Evolutionary conservation across 108 stramenopile genomes (phyloP).

Genomic region (Discostella pseudostelligera): DNA sequence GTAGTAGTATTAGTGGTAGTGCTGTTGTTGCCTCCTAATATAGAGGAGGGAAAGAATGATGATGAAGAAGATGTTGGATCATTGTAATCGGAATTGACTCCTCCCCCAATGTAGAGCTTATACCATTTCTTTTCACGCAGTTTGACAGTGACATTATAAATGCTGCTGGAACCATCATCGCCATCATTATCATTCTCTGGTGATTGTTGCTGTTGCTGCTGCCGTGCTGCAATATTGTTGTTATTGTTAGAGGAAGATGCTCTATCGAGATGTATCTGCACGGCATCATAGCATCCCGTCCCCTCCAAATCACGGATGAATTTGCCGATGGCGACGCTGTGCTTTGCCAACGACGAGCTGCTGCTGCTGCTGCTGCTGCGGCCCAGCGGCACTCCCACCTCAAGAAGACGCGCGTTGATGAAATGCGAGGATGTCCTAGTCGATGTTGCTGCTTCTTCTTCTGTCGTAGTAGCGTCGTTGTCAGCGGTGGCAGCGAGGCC

Average conservation of each 20-base stretch:
- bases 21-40: slow-evolving; percentile 18
- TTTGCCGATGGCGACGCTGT: slow-evolving; percentile 23
- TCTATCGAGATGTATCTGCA: slow-evolving; percentile 56
- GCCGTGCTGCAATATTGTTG: background rate
- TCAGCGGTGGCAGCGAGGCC: background rate
- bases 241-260: slow-evolving; percentile 2
- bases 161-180: background rate
- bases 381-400: slow-evolving; percentile 66
- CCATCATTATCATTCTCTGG: too few species aligned
- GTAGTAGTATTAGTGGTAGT: background rate
- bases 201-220: slow-evolving; percentile 18
- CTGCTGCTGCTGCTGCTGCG: slow-evolving; percentile 36
- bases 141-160: slow-evolving; percentile 51
- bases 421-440: slow-evolving; percentile 54
- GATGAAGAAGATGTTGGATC: too few species aligned
- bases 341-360: slow-evolving; percentile 35
- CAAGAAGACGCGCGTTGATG: slow-evolving; percentile 69
- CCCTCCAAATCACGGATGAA: slow-evolving; percentile 57
- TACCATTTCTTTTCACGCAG: slow-evolving; percentile 87
- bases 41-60: slow-evolving; percentile 21
- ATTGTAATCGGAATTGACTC: slow-evolving; percentile 65
- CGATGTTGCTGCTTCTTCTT: background rate
- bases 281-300: slow-evolving; percentile 68
- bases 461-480: background rate
- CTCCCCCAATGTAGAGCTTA: slow-evolving; percentile 75